Evolutionary conservation across 345 rosid species (phyloP), one percentile per base, ranked within the genome.

Genomic region (Eucalyptus polybractea): DNA sequence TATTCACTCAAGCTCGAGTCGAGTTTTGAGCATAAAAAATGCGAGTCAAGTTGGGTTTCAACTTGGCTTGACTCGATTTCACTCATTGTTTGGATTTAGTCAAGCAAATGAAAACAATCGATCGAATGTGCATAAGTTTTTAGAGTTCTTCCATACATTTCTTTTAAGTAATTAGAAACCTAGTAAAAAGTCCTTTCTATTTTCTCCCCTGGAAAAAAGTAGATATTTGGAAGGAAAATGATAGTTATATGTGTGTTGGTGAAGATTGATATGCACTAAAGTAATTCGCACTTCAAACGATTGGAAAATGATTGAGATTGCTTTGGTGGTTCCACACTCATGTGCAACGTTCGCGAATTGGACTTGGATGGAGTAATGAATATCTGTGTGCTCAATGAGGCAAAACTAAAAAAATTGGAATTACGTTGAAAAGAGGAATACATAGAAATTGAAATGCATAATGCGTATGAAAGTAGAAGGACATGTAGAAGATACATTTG

Each of bases 331-430:
- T 31, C 12, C 40, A 33, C 22, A 31, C 10, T 9, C 22, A 31
- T 3, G 80, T 10, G 19, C 11, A 31, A 31, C 0, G 6, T 31
- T 6, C 16, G 1, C 4, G 0, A 27, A 60, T 60, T 60, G 2
- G 16, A 60, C 15, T 60, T 25, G 31, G 4, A 58, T 58, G 67
- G n/a, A 25, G 67, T 58, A 25, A 25, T 25, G 7, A 25, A 58
- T 58, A 11, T 58, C 0, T 25, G 0, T 0, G 4, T 10, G 4
- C 0, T 27, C 7, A 27, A 3, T 53, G 24, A 4, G 24, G 9
- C 24, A 21, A 53, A 53, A 53, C 0, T 4, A 0, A 9, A 22
- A 22, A 22, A 24, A 56, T 8, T 24, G 3, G 13, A 56, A 56
- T 24, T 17, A 53, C 1, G 0, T 17, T 58, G n/a, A 25, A 10